Evolutionary conservation across 345 rosid species (phyloP), one percentile per base, ranked within the genome.

Genomic region (Linum lewisii): DNA sequence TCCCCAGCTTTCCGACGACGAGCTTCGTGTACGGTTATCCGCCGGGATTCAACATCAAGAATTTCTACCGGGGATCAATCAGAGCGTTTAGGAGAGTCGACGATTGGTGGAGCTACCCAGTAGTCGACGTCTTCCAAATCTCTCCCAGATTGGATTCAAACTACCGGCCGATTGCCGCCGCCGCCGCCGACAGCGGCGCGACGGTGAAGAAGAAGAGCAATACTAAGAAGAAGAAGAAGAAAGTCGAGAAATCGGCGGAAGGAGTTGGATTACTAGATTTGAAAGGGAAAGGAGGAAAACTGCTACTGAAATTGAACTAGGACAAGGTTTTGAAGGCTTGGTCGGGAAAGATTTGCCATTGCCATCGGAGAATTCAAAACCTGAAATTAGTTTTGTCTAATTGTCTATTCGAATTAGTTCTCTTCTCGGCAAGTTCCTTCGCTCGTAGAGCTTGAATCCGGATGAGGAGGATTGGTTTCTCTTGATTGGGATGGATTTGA

Each of bases 311-410:
- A 70, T 63, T 93, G 38, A 73, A 93, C 29, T 89, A 87, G 80
- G 82, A 93, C n/a, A 78, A 75, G 38, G 81, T 93, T 25, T 62
- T 81, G 58, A 77, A 69, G 7, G 88, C 86, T 18, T 93, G 97
- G 97, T 79, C 87, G 14, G 92, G 64, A 78, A 78, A 22, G 84
- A 75, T 4, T 84, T 72, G 21, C 95, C 99, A 6, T 87, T 85
- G 62, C 16, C 88, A 19, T 90, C 81, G 4, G 88, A n/a, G n/a
- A n/a, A 81, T 20, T 32, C 51, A 26, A 69, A n/a, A n/a, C n/a
- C n/a, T n/a, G n/a, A n/a, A n/a, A n/a, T n/a, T n/a, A n/a, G n/a
- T n/a, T n/a, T n/a, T n/a, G n/a, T n/a, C n/a, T n/a, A n/a, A n/a
- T n/a, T n/a, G n/a, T n/a, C n/a, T n/a, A n/a, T n/a, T n/a, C n/a